phyloP scores from a whole-genome alignment of 305 asterid species.

The Solanum hybrid region DNA sequence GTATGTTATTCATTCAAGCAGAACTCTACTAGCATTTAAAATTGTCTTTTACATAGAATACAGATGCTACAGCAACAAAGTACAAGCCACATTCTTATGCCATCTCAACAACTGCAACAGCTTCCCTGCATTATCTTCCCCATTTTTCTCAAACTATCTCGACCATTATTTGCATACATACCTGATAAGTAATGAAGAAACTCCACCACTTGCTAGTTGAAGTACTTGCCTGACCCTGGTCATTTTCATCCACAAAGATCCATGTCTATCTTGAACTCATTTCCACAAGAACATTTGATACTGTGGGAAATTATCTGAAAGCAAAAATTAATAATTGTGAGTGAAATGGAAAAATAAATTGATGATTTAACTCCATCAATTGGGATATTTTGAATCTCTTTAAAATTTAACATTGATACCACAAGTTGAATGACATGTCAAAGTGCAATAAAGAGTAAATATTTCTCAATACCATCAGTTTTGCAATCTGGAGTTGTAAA shows the following conservation, averaged over 20 bases:
- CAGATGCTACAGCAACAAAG: neutral
- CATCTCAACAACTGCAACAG: conserved; percentile 3
- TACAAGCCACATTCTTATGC: neutral
- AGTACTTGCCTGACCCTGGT: conserved; percentile 15
- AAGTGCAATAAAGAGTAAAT: conserved; percentile 5
- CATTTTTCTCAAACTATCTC: neutral
- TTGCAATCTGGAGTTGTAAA: conserved; percentile 57
- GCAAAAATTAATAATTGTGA: neutral
- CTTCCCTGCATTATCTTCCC: neutral
- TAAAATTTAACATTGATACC: neutral
- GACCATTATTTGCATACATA: conserved; percentile 7
- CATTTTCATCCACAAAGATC: conserved; percentile 20
- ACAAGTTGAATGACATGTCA: neutral
- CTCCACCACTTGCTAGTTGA: conserved; percentile 1
- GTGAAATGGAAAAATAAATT: neutral
- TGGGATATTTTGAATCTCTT: neutral
- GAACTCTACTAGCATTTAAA: neutral
- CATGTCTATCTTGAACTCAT: conserved; percentile 45
- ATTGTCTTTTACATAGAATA: neutral
- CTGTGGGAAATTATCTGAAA: conserved; percentile 51
- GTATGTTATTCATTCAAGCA: neutral
- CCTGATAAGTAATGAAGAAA: conserved; percentile 11
- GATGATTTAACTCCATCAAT: neutral
- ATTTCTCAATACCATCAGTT: conserved; percentile 44
- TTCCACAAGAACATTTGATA: conserved; percentile 66